Evolutionary conservation across 139 green algal genomes (phyloP), one percentile per base, ranked within the genome.

Genomic region (Monoraphidium neglectum): DNA sequence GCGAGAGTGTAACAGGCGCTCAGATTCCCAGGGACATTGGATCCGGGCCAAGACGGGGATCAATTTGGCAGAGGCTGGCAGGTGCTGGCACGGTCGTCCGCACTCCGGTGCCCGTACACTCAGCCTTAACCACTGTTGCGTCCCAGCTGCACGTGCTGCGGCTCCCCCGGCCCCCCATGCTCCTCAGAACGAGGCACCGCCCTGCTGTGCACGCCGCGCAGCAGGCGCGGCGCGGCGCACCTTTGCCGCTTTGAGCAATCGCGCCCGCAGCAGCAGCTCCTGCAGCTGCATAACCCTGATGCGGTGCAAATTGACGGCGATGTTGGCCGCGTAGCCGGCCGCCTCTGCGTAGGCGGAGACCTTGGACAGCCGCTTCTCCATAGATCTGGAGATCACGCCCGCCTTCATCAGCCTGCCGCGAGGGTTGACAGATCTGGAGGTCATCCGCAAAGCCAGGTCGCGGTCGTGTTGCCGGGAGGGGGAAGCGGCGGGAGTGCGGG

Each of bases 361-460:
- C 26, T 74, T 71, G 12, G 57, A 70, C 3, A 97, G 54, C 24
- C 76, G 64, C 32, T 70, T 68, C 59, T 87, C 85, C 16, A 84
- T 80, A 5, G 75, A 68, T 57, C 90, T 91, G 66, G 64, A 62
- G 4, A 97, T 49, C 24, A 94, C 77, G 1, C 93, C 91, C 15
- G 91, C 79, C 82, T 97, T 96, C 38, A 95, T 87, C 35, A 96
- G 86, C 90, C 89, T 92, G 81, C 46, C 36, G 46, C 24, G 35
- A 16, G 23, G 64, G 8, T 71, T 49, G 64, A 16, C 5, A 40
- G 23, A 23, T 35, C n/a, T 56, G 64, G 8, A 71, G 24, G 35
- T 71, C 8, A n/a, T n/a, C n/a, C n/a, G n/a, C n/a, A n/a, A n/a
- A n/a, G n/a, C n/a, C n/a, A n/a, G n/a, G n/a, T n/a, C n/a, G n/a